A percentile compares a stretch with the other conserved stretches of the same genome.
Evolutionary conservation across 148 eudicot species (phyloP).

Genomic region (Cornus controversa): DNA sequence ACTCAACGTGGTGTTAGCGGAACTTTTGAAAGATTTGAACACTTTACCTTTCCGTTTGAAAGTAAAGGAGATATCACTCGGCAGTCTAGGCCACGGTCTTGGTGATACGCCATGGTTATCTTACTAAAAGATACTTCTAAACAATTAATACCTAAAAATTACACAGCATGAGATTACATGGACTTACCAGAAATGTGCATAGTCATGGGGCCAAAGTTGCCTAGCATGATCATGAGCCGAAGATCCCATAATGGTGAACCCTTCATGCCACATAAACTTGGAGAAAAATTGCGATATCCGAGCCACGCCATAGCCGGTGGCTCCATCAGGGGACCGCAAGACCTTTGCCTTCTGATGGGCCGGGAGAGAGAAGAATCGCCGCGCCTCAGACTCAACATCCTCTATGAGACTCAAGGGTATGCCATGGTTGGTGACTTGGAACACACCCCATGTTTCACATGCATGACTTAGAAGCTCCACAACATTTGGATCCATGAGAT

Average conservation of each 20-base stretch:
- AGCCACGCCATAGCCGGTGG: slow-evolving; percentile 60
- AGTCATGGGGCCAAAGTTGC: slow-evolving; percentile 58
- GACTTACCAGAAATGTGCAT: slow-evolving; percentile 59
- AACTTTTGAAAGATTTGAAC: too few relatives aligned
- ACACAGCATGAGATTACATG: slow-evolving; percentile 17
- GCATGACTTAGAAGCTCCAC: slow-evolving; percentile 37
- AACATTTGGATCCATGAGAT: slow-evolving; percentile 38
- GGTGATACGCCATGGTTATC: too few relatives aligned
- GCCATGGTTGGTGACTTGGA: slow-evolving; percentile 59
- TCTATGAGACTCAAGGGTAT: slow-evolving; percentile 30
- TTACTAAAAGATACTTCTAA: too few relatives aligned
- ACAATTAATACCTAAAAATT: too few relatives aligned
- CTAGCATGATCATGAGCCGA: slow-evolving; percentile 46
- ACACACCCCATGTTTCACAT: slow-evolving; percentile 56
- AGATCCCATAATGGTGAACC: slow-evolving; percentile 67
- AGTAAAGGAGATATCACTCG: too few relatives aligned
- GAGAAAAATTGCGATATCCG: slow-evolving; percentile 47
- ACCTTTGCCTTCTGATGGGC: slow-evolving; percentile 39
- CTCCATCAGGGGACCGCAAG: slow-evolving; percentile 38
- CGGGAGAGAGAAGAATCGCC: slow-evolving; percentile 49
- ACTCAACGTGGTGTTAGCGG: too few relatives aligned
- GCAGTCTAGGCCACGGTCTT: too few relatives aligned
- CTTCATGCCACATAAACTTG: slow-evolving; percentile 71
- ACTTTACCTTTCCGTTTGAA: too few relatives aligned
- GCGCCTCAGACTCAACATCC: slow-evolving; percentile 35